A percentile compares a stretch with the other conserved stretches of the same genome.
Evolutionary conservation across 495 filamentous ascomycete species (phyloP).

Genomic region (Daldinia vernicosa): DNA sequence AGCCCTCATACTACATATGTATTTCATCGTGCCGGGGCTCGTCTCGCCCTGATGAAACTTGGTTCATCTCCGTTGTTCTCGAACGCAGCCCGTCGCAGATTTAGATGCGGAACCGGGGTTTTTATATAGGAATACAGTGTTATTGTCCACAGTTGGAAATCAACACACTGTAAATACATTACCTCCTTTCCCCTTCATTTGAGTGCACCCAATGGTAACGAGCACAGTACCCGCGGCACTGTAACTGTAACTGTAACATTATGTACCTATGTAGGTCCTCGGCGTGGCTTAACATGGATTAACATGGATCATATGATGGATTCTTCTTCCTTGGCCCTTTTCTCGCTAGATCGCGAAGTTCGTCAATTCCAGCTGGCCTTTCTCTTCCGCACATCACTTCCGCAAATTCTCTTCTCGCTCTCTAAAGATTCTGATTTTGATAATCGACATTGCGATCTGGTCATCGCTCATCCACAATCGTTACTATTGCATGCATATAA

Average conservation of each 20-base stretch:
- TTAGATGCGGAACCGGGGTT: slow-evolving; percentile 7
- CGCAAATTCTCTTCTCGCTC: slow-evolving; percentile 6
- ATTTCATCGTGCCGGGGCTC: slow-evolving; percentile 1
- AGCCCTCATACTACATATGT: slow-evolving; percentile 1
- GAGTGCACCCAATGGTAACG: background rate
- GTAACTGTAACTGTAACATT: slow-evolving; percentile 8
- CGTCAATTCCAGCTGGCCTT: background rate
- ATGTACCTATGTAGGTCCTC: too few species aligned
- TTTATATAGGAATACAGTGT: slow-evolving; percentile 14
- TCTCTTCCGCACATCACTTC: background rate
- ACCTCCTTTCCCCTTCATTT: slow-evolving; percentile 11
- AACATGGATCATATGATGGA: slow-evolving; percentile 30
- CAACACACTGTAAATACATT: slow-evolving; percentile 8
- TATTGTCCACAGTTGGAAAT: background rate
- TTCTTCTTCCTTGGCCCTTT: background rate
- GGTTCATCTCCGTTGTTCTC: slow-evolving; percentile 31
- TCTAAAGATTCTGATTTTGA: slow-evolving; percentile 9
- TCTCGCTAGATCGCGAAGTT: background rate
- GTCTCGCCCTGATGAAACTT: slow-evolving; percentile 31
- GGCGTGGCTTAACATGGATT: too few species aligned
- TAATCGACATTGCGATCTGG: slow-evolving; percentile 32
- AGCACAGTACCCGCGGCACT: slow-evolving; percentile 25
- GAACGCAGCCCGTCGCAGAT: slow-evolving; percentile 22
- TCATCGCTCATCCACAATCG: slow-evolving; percentile 29
- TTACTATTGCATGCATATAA: background rate